These are phyloP conservation scores for Biscutella laevigata DNA, from an alignment of 441 rosid species.

Conservation along the genomic window DNA sequence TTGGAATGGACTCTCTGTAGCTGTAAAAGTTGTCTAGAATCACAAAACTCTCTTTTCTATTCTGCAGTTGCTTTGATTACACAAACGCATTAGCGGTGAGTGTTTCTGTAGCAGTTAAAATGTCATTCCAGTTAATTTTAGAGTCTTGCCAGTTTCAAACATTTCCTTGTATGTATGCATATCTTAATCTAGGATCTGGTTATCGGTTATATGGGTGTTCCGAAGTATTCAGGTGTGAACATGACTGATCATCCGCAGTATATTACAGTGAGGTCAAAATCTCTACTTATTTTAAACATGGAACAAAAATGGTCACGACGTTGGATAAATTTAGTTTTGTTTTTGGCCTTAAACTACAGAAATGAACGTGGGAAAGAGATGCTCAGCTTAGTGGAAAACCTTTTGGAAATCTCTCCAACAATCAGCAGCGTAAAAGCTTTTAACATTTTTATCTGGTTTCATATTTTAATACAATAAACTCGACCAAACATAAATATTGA, in stretches of 20 bases:
- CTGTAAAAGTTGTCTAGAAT: neutral
- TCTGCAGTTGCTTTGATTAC: slow-evolving; percentile 87
- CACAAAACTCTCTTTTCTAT: slow-evolving; percentile 13
- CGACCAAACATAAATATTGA: neutral
- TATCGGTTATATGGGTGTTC: slow-evolving; percentile 97
- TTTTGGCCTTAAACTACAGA: slow-evolving; percentile 36
- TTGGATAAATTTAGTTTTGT: neutral
- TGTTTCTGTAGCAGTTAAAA: slow-evolving; percentile 11
- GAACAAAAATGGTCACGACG: neutral
- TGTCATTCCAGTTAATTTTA: neutral
- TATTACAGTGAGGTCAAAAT: slow-evolving; percentile 65
- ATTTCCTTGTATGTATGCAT: neutral
- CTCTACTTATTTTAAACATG: slow-evolving; percentile 1
- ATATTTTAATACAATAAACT: no score
- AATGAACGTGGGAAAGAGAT: slow-evolving; percentile 84
- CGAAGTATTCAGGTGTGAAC: slow-evolving; percentile 74
- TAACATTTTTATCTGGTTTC: neutral
- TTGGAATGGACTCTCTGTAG: neutral
- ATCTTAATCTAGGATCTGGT: slow-evolving; percentile 59
- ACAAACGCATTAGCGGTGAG: slow-evolving; percentile 95
- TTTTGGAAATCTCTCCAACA: slow-evolving; percentile 76
- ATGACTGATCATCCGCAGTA: slow-evolving; percentile 96
- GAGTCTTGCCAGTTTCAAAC: neutral
- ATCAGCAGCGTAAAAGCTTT: slow-evolving; percentile 54
- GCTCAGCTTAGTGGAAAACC: slow-evolving; percentile 69